These are phyloP conservation scores for Parachlorella kessleri DNA, from an alignment of 139 green algal species.

Conservation along the genomic window DNA sequence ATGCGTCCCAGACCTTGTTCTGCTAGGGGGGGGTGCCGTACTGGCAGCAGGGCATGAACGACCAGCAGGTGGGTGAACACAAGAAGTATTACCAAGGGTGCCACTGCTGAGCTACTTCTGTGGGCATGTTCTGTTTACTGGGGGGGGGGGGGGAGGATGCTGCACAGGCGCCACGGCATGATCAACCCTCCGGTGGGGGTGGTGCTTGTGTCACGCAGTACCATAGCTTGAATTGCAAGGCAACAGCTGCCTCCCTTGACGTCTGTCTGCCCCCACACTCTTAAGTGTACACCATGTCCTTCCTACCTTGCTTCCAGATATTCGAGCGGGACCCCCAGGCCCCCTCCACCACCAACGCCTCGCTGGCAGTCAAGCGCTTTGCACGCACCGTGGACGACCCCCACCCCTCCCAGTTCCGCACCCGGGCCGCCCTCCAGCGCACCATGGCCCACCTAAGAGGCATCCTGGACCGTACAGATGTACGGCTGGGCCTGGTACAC, in stretches of 20 bases:
- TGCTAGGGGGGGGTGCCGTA: constrained; percentile 62
- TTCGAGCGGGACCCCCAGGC: constrained; percentile 64
- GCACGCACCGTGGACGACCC: constrained; percentile 63
- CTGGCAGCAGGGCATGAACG: constrained; percentile 49
- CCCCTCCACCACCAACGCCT: constrained; percentile 37
- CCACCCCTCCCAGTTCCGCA: constrained; percentile 69
- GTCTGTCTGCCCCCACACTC: background rate
- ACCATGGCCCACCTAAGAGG: constrained; percentile 78
- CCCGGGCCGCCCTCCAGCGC: constrained; percentile 53
- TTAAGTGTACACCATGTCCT: background rate
- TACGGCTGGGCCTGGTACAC: constrained; percentile 57
- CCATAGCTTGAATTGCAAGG: too few species aligned
- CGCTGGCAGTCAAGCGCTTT: constrained; percentile 78
- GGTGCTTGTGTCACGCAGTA: too few species aligned
- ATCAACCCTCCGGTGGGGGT: too few species aligned
- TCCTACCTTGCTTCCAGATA: constrained; percentile 26
- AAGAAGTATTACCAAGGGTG: too few species aligned
- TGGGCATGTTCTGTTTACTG: too few species aligned
- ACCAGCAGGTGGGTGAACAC: constrained; percentile 46
- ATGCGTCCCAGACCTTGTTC: too few species aligned
- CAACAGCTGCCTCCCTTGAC: too few species aligned
- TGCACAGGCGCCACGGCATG: too few species aligned
- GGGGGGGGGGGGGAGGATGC: too few species aligned
- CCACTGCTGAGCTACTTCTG: too few species aligned
- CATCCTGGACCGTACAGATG: constrained; percentile 59